Evolutionary conservation across 2,329 filamentous ascomycete species (phyloP), one percentile per base, ranked within the genome.

Genomic region (Sarocladiaceae sp.): DNA sequence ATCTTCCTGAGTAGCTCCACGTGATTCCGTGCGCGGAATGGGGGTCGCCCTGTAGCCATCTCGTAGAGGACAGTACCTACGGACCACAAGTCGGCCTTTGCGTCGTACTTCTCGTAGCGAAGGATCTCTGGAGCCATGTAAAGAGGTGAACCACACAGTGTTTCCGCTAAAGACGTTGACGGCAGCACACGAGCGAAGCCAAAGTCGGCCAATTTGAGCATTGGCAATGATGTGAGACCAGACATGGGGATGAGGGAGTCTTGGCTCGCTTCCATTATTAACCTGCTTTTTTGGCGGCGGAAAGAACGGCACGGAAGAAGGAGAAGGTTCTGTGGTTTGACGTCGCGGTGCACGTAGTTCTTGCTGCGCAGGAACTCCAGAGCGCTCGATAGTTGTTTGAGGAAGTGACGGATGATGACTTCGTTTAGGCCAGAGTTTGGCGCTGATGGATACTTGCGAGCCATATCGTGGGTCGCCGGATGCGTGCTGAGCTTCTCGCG

Each of bases 101-200:
- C 88, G 67, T 95, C 91, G 63, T 98, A 98, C 58, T 91, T 91
- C 63, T 98, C 90, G 57, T 97, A 98, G 48, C 90, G 83, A 50
- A 98, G 72, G 51, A 98, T 98, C 67, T 98, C 93, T 3, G 93
- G 93, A 0, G 93, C 93, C 93, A 98, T 98, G 68, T 98, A 98
- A 20, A 98, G 72, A 9, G 93, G 93, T 11, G 93, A 97, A 15
- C 93, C 93, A 63, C 93, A 98, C 1, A 98, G 78, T 0, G 93
- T 98, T 62, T 98, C 93, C 10, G 93, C 93, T 50, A 98, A 75
- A 4, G 90, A 91, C 0, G 91, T 95, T 6, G 87, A 82, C 2
- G 93, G 91, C 40, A 98, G 70, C 45, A 94, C 88, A 45, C 93
- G 82, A 45, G 93, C 93, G 61, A 98, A 98, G n/a, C 93, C 93